Percentiles rank a stretch among this genome's conserved stretches.
Evolutionary conservation across 2,329 filamentous ascomycete species (phyloP).

Genomic region (Diplodia seriata): DNA sequence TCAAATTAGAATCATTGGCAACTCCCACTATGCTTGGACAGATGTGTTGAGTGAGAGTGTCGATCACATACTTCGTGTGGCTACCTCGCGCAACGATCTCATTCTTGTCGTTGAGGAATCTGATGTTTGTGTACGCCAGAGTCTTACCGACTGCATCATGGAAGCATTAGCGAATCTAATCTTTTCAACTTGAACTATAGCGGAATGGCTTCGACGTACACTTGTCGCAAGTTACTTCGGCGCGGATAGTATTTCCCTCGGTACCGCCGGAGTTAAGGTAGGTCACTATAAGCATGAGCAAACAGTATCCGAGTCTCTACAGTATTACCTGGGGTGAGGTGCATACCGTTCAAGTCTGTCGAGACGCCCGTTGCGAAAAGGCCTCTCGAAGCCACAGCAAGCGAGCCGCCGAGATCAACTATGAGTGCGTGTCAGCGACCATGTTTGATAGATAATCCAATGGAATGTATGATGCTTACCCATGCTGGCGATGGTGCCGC

Average conservation of each 20-base stretch:
- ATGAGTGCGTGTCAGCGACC: background rate
- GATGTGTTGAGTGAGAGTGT: background rate
- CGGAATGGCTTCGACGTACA: constrained; percentile 52
- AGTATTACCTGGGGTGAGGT: constrained; percentile 11
- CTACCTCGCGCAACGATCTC: constrained; percentile 69
- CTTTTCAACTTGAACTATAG: background rate
- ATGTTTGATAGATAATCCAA: background rate
- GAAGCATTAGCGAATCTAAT: background rate
- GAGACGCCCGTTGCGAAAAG: constrained; percentile 71
- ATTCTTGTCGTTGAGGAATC: constrained; percentile 65
- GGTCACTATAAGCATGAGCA: constrained; percentile 57
- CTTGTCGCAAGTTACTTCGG: constrained; percentile 70
- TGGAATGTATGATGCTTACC: constrained; percentile 42
- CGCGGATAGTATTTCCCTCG: constrained; percentile 65
- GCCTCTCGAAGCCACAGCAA: constrained; percentile 70
- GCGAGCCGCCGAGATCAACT: constrained; percentile 71
- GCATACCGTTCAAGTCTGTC: constrained; percentile 66
- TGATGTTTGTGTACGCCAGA: constrained; percentile 67
- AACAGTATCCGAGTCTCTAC: background rate
- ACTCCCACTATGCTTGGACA: background rate
- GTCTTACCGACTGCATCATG: constrained; percentile 65
- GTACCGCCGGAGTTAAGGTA: constrained; percentile 70
- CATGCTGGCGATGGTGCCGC: constrained; percentile 79
- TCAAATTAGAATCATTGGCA: background rate
- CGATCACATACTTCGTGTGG: constrained; percentile 67